phyloP scores from a whole-genome alignment of 805 yeast genomes.

The Ogataea paraovalis region DNA sequence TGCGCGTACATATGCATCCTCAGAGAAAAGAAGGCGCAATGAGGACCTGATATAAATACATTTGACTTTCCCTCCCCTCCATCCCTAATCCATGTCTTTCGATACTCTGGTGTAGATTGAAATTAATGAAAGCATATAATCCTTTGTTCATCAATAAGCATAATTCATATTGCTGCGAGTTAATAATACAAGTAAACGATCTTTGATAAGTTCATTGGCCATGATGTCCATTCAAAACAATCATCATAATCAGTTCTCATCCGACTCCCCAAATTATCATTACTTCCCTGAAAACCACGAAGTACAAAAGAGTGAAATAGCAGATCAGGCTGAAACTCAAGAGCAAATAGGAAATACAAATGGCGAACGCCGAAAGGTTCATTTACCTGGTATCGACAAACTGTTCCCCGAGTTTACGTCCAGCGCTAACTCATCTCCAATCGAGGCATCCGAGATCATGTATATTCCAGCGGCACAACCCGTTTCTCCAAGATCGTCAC shows the following conservation, averaged over 20 bases:
- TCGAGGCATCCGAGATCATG: neutral
- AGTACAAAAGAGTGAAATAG: neutral
- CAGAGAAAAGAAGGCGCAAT: slow-evolving; percentile 10
- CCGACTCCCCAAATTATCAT: slow-evolving; percentile 12
- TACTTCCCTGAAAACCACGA: neutral
- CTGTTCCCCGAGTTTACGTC: slow-evolving; percentile 13
- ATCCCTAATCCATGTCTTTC: neutral
- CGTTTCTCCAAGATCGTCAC: neutral
- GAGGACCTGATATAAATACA: neutral
- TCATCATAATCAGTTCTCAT: slow-evolving; percentile 4
- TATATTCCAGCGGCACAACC: neutral
- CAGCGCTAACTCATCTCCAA: neutral
- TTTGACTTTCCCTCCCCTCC: neutral
- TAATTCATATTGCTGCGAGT: too few relatives aligned
- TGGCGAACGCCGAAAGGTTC: slow-evolving; percentile 9
- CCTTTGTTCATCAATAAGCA: too few relatives aligned
- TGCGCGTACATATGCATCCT: neutral
- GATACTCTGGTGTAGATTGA: too few relatives aligned
- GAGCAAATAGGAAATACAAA: neutral
- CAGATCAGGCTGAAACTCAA: neutral
- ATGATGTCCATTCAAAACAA: slow-evolving; percentile 12
- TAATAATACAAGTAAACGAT: too few relatives aligned
- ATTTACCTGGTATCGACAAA: slow-evolving; percentile 22
- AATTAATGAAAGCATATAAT: too few relatives aligned
- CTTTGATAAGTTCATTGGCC: too few relatives aligned